phyloP scores from a whole-genome alignment of 257 asterid species.

The Solanum ossicruentum region DNA sequence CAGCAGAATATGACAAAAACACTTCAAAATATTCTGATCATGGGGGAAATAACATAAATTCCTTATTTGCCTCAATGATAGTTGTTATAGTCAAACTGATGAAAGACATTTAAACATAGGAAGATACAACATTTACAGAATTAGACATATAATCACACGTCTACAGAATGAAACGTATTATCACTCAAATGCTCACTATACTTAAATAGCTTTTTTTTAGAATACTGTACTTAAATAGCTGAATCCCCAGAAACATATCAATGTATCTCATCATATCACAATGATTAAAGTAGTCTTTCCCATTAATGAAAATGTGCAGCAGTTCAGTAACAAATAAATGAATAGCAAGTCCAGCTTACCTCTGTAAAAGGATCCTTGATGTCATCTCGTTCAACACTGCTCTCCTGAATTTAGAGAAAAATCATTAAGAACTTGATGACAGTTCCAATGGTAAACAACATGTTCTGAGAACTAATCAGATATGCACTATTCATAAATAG shows the following conservation, averaged over 20 bases:
- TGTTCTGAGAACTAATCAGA: background rate
- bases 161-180: too few relatives aligned
- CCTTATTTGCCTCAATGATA: background rate
- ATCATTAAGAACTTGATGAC: background rate
- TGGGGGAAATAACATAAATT: background rate
- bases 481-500: background rate
- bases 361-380: constrained; percentile 90
- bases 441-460: background rate
- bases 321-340: background rate
- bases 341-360: constrained; percentile 29
- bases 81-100: background rate
- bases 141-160: background rate
- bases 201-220: too few relatives aligned
- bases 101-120: background rate
- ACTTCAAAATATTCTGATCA: background rate
- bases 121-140: background rate
- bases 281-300: background rate
- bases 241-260: background rate
- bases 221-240: background rate
- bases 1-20: background rate
- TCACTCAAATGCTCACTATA: too few relatives aligned
- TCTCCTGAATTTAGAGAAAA: constrained; percentile 51
- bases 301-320: background rate
- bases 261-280: background rate
- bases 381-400: constrained; percentile 93